Conservation (phyloP, 2,329 filamentous ascomycete genomes). For the Fusarium subtropicale region DNA sequence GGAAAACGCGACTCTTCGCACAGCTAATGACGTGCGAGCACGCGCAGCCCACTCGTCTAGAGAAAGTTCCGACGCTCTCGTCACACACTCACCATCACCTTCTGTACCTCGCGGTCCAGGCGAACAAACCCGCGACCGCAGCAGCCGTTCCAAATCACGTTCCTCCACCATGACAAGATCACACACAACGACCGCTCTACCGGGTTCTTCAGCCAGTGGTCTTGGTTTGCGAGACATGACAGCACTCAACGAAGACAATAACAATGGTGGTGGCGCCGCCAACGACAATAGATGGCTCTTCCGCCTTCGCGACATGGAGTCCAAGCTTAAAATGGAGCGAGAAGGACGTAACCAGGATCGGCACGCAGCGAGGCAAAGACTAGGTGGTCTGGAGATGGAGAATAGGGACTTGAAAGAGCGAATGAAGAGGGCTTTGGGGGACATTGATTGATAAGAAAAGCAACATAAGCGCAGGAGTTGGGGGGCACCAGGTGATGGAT, state of each 20-base stretch:
- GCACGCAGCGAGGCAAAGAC: constrained; percentile 80
- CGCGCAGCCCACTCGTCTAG: constrained; percentile 58
- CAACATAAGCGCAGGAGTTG: constrained; percentile 10
- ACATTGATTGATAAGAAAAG: constrained; percentile 43
- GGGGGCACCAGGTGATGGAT: constrained; percentile 16
- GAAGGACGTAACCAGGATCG: constrained; percentile 88
- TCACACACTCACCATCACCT: constrained; percentile 62
- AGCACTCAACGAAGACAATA: constrained; percentile 39
- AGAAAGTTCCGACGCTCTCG: constrained; percentile 53
- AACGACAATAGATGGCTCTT: constrained; percentile 85
- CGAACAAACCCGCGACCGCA: constrained; percentile 60
- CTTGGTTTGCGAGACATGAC: constrained; percentile 48
- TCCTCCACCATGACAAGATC: constrained; percentile 50
- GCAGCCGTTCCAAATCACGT: constrained; percentile 49
- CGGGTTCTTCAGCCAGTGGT: constrained; percentile 41
- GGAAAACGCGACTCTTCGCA: constrained; percentile 76
- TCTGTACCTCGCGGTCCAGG: constrained; percentile 63
- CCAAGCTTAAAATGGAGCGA: constrained; percentile 87
- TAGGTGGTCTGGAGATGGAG: constrained; percentile 80
- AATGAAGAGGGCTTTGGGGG: constrained; percentile 58
- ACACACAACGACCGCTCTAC: constrained; percentile 47
- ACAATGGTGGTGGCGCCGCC: constrained; percentile 14
- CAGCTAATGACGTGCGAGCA: constrained; percentile 69
- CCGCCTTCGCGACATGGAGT: constrained; percentile 86
- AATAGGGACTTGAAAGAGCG: constrained; percentile 76